Evolutionary conservation across 2,329 filamentous ascomycete species (phyloP), one percentile per base, ranked within the genome.

Genomic region (Penicillium sp.): DNA sequence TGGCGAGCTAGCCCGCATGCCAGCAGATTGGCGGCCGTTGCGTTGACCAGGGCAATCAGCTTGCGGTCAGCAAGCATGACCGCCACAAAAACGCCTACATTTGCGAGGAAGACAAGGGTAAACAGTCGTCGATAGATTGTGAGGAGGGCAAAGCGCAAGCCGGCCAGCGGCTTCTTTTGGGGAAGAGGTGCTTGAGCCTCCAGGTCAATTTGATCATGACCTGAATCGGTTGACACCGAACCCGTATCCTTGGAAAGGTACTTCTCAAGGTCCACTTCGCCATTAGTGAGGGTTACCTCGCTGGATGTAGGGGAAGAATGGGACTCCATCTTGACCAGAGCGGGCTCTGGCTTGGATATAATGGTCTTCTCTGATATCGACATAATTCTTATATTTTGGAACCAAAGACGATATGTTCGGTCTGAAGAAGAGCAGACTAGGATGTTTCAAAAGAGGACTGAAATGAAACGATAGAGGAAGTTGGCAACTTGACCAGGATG

Each of bases 1-100:
- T 84, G 80, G 55, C 81, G 79, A 51, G 81, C 77, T 37, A 82
- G 64, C 31, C 82, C 75, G 37, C 78, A 77, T 3, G 74, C 75
- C 3, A 79, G 68, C 52, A 83, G 60, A 61, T 84, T 84, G 49
- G 74, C 72, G 6, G 77, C 73, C 1, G 74, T 68, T 21, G 77
- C 78, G 53, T 79, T 79, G 37, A 77, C 74, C 47, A 78, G 59
- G 1, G 70, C 70, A 27, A 75, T 56, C 1, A 77, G 66, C 35
- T 68, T 73, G 48, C 70, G 72, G 43, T 75, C 67, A 22, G 65
- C 64, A 19, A 66, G 63, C 65, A 79, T 67, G 26, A 76, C 58
- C 33, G 66, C 63, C 39, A 79, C 68, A 47, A 77, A 73, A 21
- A 70, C 64, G 21, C 65, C 69, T 22, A 77, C 39, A 55, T 79